phyloP scores from a whole-genome alignment of 768 basidiomycete genomes.

The Lentinula sp. region DNA sequence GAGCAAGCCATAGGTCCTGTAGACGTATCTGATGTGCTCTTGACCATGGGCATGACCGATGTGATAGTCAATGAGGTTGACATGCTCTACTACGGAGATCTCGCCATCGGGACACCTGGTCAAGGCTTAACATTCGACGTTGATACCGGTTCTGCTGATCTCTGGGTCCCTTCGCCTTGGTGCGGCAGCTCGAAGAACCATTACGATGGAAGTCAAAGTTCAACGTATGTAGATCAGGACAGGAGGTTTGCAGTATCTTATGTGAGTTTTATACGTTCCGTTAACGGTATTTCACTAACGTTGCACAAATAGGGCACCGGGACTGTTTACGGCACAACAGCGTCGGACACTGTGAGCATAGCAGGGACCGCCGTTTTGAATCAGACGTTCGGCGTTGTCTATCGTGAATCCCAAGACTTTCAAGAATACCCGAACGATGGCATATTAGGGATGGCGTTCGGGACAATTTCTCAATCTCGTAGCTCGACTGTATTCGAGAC shows the following conservation, averaged over 20 bases:
- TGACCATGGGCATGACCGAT: slow-evolving; percentile 7
- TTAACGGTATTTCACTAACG: background rate
- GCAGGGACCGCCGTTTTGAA: slow-evolving; percentile 35
- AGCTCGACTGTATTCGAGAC: slow-evolving; percentile 62
- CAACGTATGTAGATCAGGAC: slow-evolving; percentile 29
- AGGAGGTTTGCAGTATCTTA: slow-evolving; percentile 35
- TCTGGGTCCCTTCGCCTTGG: slow-evolving; percentile 48
- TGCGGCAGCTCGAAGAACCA: slow-evolving; percentile 23
- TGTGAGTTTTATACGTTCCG: slow-evolving; percentile 23
- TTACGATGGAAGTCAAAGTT: slow-evolving; percentile 33
- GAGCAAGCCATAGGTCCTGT: slow-evolving; percentile 16
- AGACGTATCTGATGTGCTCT: background rate
- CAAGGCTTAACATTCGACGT: slow-evolving; percentile 53
- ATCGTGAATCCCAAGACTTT: slow-evolving; percentile 43
- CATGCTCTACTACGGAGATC: slow-evolving; percentile 40
- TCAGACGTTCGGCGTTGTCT: slow-evolving; percentile 55
- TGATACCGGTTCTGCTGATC: slow-evolving; percentile 65
- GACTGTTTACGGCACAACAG: slow-evolving; percentile 40
- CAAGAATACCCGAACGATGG: slow-evolving; percentile 46
- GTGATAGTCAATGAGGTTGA: slow-evolving; percentile 7
- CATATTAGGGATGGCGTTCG: slow-evolving; percentile 58
- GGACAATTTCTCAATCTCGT: slow-evolving; percentile 39
- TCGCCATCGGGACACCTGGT: slow-evolving; percentile 48
- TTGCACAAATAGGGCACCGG: slow-evolving; percentile 44
- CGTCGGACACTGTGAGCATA: slow-evolving; percentile 43